A percentile compares a stretch with the other conserved stretches of the same genome.
These are phyloP conservation scores for Neurospora sp. DNA, from an alignment of 495 filamentous ascomycete species.

Conservation along the genomic window DNA sequence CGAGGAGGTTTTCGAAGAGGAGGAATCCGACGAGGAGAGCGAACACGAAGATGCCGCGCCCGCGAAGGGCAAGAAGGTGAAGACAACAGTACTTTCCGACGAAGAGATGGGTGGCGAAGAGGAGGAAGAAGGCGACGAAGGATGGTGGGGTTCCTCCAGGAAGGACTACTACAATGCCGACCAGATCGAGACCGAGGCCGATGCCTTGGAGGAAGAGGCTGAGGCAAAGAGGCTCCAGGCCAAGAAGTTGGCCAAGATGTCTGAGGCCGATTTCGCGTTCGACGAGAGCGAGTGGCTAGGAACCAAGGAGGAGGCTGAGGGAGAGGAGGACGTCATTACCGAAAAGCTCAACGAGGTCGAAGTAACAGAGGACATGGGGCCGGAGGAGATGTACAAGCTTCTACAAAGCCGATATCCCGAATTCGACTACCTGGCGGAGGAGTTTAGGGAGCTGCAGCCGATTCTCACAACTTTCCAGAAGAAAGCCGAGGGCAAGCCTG, in stretches of 20 bases:
- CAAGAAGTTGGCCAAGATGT: constrained; percentile 77
- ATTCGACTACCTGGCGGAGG: constrained; percentile 73
- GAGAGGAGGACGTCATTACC: constrained; percentile 50
- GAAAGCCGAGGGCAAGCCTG: constrained; percentile 42
- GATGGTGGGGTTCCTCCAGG: constrained; percentile 77
- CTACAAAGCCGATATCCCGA: constrained; percentile 79
- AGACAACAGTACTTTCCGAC: constrained; percentile 19
- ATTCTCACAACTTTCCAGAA: constrained; percentile 46
- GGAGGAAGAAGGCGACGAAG: constrained; percentile 63
- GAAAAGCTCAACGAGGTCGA: constrained; percentile 76
- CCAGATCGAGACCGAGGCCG: constrained; percentile 78
- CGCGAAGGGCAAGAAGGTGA: constrained; percentile 11
- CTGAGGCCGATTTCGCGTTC: constrained; percentile 84
- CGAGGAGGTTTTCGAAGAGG: constrained; percentile 62
- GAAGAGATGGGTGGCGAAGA: constrained; percentile 36
- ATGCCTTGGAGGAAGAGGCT: constrained; percentile 83
- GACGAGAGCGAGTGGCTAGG: constrained; percentile 77
- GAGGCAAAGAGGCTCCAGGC: constrained; percentile 80
- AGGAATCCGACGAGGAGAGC: constrained; percentile 38
- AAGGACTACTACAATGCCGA: constrained; percentile 91
- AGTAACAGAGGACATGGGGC: constrained; percentile 67
- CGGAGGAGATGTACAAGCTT: constrained; percentile 65
- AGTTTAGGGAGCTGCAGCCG: constrained; percentile 63
- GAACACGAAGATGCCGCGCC: constrained; percentile 15
- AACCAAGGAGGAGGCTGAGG: constrained; percentile 31